phyloP scores from a whole-genome alignment of 768 basidiomycete species.

The Lactarius pseudohatsudake region DNA sequence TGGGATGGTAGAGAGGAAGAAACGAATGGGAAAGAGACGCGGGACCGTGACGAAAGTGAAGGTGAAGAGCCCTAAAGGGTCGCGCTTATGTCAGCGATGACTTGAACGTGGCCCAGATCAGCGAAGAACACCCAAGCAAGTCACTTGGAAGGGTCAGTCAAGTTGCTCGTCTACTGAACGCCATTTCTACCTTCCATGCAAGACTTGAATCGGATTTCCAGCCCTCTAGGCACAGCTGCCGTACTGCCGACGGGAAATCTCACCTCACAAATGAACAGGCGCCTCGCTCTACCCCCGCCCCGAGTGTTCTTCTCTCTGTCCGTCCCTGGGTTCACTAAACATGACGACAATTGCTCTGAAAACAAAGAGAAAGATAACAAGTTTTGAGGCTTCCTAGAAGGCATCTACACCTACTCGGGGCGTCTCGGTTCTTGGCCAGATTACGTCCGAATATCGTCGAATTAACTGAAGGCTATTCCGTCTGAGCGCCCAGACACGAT shows the following conservation, averaged over 20 bases:
- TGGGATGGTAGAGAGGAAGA: constrained; percentile 2
- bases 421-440: constrained; percentile 23
- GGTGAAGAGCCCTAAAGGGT: neutral
- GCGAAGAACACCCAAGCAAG: neutral
- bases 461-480: neutral
- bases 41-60: neutral
- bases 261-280: neutral
- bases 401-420: neutral
- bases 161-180: too few species aligned
- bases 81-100: neutral
- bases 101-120: neutral
- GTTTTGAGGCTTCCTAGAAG: neutral
- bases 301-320: neutral
- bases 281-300: neutral
- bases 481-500: neutral
- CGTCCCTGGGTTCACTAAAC: neutral
- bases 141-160: too few species aligned
- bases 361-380: neutral
- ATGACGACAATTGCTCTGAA: constrained; percentile 7
- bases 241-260: neutral
- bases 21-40: neutral
- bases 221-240: neutral
- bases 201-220: neutral
- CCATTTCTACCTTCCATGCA: neutral
- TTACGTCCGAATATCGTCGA: constrained; percentile 20